Conservation (phyloP, 805 yeast species). For the Starmera caribaea region DNA sequence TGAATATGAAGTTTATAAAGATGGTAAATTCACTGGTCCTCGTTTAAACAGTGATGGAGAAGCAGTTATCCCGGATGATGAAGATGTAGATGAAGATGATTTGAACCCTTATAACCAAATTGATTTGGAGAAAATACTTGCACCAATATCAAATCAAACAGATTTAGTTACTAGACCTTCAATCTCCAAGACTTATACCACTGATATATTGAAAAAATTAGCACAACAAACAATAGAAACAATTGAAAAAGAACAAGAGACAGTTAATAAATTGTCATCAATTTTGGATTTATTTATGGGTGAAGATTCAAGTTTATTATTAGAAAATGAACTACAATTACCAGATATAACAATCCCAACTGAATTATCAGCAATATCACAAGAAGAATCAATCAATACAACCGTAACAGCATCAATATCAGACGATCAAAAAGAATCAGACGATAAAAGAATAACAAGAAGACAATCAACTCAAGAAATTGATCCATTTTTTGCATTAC, state of each 20-base stretch:
- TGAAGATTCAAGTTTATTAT: conserved; percentile 65
- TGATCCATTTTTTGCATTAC: conserved; percentile 63
- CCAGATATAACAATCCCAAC: conserved; percentile 28
- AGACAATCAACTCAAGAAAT: conserved; percentile 20
- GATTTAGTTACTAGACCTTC: conserved; percentile 69
- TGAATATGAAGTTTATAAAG: not conserved
- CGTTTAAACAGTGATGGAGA: conserved; percentile 2
- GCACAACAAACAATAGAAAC: conserved; percentile 67
- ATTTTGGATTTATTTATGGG: conserved; percentile 76
- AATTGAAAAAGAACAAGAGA: conserved; percentile 74
- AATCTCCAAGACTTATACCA: conserved; percentile 54
- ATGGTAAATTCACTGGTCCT: conserved; percentile 5
- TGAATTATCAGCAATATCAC: conserved; percentile 1
- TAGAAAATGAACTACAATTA: conserved; percentile 55
- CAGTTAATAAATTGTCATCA: conserved; percentile 60
- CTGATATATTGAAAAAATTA: conserved; percentile 43
- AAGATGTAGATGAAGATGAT: conserved; percentile 24
- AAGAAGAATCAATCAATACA: conserved; percentile 11
- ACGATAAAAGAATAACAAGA: conserved; percentile 22
- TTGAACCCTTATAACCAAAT: conserved; percentile 38
- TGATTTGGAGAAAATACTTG: conserved; percentile 48
- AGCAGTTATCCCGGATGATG: conserved; percentile 15
- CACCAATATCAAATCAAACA: conserved; percentile 73
- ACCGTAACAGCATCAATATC: conserved; percentile 3
- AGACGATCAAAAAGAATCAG: conserved; percentile 2